Conservation (phyloP, 352 stramenopile genomes). For the Phytophthora aleatoria region DNA sequence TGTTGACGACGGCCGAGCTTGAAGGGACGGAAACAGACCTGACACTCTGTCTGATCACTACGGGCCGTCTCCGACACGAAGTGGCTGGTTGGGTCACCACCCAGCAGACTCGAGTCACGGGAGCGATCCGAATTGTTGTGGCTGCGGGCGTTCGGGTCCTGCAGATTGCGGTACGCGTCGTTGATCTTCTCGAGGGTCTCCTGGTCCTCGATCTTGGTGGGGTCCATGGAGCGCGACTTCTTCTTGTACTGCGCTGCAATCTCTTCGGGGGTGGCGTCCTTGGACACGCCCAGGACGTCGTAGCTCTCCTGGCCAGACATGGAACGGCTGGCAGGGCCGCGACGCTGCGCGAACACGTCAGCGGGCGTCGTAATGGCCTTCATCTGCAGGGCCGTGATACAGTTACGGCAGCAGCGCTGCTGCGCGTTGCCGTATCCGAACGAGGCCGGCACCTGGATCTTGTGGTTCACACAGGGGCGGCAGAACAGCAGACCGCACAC, state of each 20-base stretch:
- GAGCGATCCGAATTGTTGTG: constrained; percentile 67
- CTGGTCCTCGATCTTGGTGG: constrained; percentile 61
- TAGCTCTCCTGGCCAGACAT: constrained; percentile 51
- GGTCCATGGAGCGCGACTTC: constrained; percentile 69
- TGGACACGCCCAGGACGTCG: constrained; percentile 69
- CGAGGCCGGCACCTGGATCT: constrained; percentile 77
- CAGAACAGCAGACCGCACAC: constrained; percentile 87
- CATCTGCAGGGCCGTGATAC: constrained; percentile 82
- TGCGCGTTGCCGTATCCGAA: constrained; percentile 81
- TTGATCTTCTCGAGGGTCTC: constrained; percentile 82
- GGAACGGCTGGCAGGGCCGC: constrained; percentile 55
- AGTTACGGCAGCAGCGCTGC: constrained; percentile 84
- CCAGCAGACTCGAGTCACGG: constrained; percentile 58
- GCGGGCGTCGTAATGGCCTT: constrained; percentile 87
- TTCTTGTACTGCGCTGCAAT: constrained; percentile 82
- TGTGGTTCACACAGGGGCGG: constrained; percentile 81
- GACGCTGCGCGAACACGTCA: constrained; percentile 85
- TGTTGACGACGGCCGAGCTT: constrained; percentile 84
- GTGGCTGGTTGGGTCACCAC: constrained; percentile 37
- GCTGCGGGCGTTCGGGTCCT: constrained; percentile 58
- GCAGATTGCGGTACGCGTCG: constrained; percentile 74
- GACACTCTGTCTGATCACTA: constrained; percentile 86
- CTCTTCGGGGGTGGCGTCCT: constrained; percentile 72
- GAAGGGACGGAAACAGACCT: constrained; percentile 89
- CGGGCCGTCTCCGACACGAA: constrained; percentile 79